These are phyloP conservation scores for Epicoccum nigrum DNA, from an alignment of 2,329 filamentous ascomycete species.

Conservation along the genomic window DNA sequence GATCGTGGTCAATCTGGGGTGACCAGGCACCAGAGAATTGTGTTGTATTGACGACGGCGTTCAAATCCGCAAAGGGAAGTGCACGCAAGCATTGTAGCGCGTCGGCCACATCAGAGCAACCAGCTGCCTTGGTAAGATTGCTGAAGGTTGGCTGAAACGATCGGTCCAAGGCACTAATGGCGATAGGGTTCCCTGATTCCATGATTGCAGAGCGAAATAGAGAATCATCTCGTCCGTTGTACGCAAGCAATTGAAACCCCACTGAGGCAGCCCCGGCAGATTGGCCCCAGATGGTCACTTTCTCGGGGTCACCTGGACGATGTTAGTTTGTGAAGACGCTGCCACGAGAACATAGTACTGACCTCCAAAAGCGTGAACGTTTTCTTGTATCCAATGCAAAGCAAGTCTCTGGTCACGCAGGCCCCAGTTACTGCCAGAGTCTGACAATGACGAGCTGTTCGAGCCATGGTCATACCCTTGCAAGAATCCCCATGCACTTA, in stretches of 20 bases:
- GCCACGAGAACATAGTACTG: not conserved
- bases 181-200: not conserved
- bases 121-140: not conserved
- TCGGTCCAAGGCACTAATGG: not conserved
- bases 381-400: constrained; percentile 58
- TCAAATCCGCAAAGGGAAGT: not conserved
- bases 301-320: constrained; percentile 40
- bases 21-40: not conserved
- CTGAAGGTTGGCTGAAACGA: not conserved
- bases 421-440: constrained; percentile 52
- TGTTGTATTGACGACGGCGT: not conserved
- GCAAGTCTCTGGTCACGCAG: constrained; percentile 61
- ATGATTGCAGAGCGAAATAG: not conserved
- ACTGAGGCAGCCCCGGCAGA: constrained; percentile 58
- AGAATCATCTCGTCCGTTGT: not conserved
- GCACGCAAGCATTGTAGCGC: not conserved
- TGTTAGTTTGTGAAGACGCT: not conserved
- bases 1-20: not conserved
- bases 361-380: constrained; percentile 39
- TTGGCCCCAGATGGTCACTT: constrained; percentile 62
- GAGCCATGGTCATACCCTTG: constrained; percentile 28
- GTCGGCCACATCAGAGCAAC: not conserved
- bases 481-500: constrained; percentile 36
- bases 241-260: not conserved
- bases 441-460: constrained; percentile 1